A percentile compares a stretch with the other conserved stretches of the same genome.
Conservation (phyloP, 371 early-diverging fungal genomes). For the Haplosporangium sp. region DNA sequence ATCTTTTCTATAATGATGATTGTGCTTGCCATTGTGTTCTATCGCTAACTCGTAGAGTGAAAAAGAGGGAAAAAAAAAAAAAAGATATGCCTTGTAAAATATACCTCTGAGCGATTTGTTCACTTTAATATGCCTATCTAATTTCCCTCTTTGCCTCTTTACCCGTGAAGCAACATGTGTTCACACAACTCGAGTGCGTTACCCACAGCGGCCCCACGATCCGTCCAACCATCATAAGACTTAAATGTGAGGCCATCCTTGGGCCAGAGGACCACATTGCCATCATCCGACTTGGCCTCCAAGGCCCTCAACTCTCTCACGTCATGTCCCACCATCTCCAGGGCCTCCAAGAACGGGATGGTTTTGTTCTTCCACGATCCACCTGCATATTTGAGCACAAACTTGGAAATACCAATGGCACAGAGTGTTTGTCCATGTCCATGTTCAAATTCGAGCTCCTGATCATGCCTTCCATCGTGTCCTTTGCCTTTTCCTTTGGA, state of each 20-base stretch:
- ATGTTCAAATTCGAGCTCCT: background rate
- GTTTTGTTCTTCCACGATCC: conserved; percentile 56
- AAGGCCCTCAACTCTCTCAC: conserved; percentile 31
- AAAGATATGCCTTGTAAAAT: background rate
- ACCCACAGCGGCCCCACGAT: conserved; percentile 45
- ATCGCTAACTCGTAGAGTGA: background rate
- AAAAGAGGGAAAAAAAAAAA: background rate
- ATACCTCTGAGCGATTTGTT: background rate
- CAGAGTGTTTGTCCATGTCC: conserved; percentile 28
- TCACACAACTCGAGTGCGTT: conserved; percentile 51
- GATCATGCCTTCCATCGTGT: too few species aligned
- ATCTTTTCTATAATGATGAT: conserved; percentile 17
- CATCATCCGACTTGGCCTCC: conserved; percentile 36
- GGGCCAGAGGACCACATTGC: conserved; percentile 50
- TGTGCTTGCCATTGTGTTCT: conserved; percentile 18
- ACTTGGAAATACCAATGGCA: conserved; percentile 53
- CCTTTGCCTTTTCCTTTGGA: background rate
- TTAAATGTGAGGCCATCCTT: conserved; percentile 45
- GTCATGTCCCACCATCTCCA: conserved; percentile 55
- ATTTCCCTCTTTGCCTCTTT: background rate
- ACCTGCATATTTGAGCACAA: conserved; percentile 45
- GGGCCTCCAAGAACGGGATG: conserved; percentile 53
- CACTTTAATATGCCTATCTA: background rate
- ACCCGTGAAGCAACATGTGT: conserved; percentile 24
- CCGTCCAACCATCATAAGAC: conserved; percentile 49